phyloP scores from a whole-genome alignment of 306 rosid species.

The Hippophae gyantsensis region DNA sequence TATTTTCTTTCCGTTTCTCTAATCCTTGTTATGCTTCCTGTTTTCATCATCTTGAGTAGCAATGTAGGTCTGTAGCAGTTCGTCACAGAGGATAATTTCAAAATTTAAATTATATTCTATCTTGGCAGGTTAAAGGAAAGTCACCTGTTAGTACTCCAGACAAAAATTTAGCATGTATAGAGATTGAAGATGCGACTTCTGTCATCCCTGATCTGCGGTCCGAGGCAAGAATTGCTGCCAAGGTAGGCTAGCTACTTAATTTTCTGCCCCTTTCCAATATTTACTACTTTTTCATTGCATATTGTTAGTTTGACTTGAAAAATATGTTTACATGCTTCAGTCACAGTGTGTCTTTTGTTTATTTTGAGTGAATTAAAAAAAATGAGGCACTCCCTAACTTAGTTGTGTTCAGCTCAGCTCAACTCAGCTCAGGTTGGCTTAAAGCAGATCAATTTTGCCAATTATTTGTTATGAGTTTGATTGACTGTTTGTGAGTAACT shows the following conservation, averaged over 20 bases:
- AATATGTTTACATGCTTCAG: not conserved
- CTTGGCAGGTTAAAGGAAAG: not conserved
- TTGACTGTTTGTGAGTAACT: not conserved
- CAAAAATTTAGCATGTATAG: conserved; percentile 25
- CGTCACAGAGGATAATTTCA: no score
- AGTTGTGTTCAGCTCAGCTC: not conserved
- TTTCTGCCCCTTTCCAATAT: not conserved
- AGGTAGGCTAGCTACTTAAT: conserved; percentile 35
- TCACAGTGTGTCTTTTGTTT: not conserved
- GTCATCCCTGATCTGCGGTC: conserved; percentile 43
- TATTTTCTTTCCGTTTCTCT: no score
- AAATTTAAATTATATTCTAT: not conserved
- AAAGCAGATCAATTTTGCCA: no score
- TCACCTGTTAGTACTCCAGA: conserved; percentile 29
- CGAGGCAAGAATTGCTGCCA: conserved; percentile 54
- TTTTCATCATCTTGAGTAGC: no score
- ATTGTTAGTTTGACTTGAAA: not conserved
- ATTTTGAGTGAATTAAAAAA: not conserved
- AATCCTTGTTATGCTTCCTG: no score
- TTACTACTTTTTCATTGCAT: not conserved
- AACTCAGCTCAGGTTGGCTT: not conserved
- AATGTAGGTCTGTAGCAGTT: no score
- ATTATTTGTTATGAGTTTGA: no score
- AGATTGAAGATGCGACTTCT: conserved; percentile 25
- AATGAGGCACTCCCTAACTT: not conserved